Conservation (phyloP, 2,329 filamentous ascomycete species). For the Beauveria scarabaeidicola region DNA sequence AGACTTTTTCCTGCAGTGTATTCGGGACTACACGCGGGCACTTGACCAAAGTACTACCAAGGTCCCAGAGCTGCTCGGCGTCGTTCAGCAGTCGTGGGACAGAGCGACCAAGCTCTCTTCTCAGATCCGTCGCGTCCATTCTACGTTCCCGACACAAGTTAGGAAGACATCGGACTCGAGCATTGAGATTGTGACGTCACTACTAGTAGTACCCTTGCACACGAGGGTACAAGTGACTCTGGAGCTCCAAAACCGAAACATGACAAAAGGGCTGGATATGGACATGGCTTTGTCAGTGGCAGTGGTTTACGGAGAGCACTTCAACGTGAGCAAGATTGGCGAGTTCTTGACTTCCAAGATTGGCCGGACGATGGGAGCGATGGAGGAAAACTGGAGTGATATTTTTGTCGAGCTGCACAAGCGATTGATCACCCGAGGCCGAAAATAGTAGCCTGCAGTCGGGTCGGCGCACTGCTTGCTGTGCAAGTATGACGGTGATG, state of each 20-base stretch:
- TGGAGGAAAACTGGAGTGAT: conserved; percentile 42
- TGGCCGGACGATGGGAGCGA: conserved; percentile 32
- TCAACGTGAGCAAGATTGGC: conserved; percentile 66
- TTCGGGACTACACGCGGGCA: conserved; percentile 58
- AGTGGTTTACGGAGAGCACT: conserved; percentile 70
- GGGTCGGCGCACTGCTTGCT: not conserved
- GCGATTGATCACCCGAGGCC: conserved; percentile 46
- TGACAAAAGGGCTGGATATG: conserved; percentile 45
- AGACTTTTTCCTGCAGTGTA: conserved; percentile 66
- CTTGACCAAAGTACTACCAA: conserved; percentile 50
- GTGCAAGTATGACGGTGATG: not conserved
- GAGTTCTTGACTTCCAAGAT: conserved; percentile 55
- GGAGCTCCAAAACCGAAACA: conserved; percentile 39
- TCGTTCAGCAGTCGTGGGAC: conserved; percentile 58
- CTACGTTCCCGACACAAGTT: conserved; percentile 57
- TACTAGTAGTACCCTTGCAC: conserved; percentile 56
- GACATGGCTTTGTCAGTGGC: conserved; percentile 44
- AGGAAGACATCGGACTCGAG: conserved; percentile 55
- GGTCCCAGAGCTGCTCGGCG: conserved; percentile 47
- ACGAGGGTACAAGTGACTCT: conserved; percentile 62
- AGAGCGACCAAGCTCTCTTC: conserved; percentile 50
- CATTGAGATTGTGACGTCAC: conserved; percentile 49
- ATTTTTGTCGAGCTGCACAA: conserved; percentile 47
- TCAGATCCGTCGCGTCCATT: conserved; percentile 52
- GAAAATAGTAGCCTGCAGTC: conserved; percentile 29